Conservation (phyloP, 2,329 filamentous ascomycete species). For the Sporothrix humicola region DNA sequence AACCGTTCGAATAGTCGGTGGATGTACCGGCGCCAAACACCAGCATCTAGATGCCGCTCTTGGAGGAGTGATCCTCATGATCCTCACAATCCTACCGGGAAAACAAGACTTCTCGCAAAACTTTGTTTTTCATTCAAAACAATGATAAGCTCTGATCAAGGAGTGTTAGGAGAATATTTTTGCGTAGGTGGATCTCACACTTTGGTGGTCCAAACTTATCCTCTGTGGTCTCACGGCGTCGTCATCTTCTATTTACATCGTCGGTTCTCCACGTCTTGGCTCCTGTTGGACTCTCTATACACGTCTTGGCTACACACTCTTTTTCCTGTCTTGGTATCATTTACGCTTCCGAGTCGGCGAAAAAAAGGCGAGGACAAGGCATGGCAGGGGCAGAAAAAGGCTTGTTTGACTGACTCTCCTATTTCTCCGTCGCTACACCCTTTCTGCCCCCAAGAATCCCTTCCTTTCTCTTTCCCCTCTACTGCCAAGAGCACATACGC, state of each 20-base stretch:
- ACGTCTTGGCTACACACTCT: background rate
- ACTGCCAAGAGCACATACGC: background rate
- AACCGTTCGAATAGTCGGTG: too few species aligned
- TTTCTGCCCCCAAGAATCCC: too few species aligned
- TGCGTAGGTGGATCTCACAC: too few species aligned
- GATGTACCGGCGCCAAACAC: too few species aligned
- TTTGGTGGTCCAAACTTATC: background rate
- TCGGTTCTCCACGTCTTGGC: background rate
- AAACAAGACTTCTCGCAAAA: background rate
- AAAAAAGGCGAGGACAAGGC: background rate
- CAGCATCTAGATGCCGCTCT: background rate
- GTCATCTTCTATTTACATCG: background rate
- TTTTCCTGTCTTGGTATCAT: background rate
- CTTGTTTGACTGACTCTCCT: conserved; percentile 23
- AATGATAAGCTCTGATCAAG: background rate
- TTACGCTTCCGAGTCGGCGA: conserved; percentile 19
- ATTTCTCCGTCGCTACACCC: background rate
- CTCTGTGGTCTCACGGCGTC: background rate
- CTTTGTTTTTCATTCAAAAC: too few species aligned
- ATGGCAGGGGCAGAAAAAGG: background rate
- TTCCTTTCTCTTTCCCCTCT: background rate
- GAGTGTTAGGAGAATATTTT: too few species aligned
- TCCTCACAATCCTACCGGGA: conserved; percentile 7
- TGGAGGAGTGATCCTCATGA: background rate
- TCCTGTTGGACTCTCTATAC: background rate